phyloP scores from a whole-genome alignment of 73 alveolate species.

The Paramecium biaurelia region DNA sequence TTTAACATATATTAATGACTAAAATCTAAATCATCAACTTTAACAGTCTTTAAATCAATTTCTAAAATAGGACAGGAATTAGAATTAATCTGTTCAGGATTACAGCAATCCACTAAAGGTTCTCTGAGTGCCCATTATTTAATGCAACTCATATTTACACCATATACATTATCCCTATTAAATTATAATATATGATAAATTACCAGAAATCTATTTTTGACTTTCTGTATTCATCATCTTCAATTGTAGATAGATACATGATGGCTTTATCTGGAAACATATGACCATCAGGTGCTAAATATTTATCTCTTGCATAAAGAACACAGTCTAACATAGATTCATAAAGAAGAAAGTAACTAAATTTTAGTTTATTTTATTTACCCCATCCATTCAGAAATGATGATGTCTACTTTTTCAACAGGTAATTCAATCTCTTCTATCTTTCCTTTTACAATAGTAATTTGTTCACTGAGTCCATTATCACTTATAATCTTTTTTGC shows the following conservation, averaged over 20 bases:
- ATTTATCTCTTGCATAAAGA: constrained; percentile 90
- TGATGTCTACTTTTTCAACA: constrained; percentile 90
- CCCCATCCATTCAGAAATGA: constrained; percentile 98
- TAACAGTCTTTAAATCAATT: constrained; percentile 75
- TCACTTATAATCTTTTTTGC: constrained; percentile 86
- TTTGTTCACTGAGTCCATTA: constrained; percentile 85
- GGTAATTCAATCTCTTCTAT: constrained; percentile 95
- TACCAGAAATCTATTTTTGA: constrained; percentile 82
- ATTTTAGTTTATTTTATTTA: not conserved
- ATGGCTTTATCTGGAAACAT: constrained; percentile 92
- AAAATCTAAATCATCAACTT: constrained; percentile 75
- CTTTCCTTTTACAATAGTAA: constrained; percentile 89
- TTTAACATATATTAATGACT: constrained; percentile 64
- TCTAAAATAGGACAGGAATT: constrained; percentile 70
- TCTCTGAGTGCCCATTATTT: constrained; percentile 73
- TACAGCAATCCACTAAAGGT: constrained; percentile 81
- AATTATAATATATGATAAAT: not conserved
- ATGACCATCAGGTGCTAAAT: constrained; percentile 86
- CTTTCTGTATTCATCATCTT: constrained; percentile 84
- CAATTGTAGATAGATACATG: constrained; percentile 87
- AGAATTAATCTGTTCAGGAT: constrained; percentile 69
- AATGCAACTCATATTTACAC: constrained; percentile 81
- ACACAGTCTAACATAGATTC: constrained; percentile 94
- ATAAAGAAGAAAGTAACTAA: constrained; percentile 77
- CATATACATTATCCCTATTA: constrained; percentile 85